Evolutionary conservation across 768 basidiomycete species (phyloP), one percentile per base, ranked within the genome.

Genomic region (Dioszegia crocea): DNA sequence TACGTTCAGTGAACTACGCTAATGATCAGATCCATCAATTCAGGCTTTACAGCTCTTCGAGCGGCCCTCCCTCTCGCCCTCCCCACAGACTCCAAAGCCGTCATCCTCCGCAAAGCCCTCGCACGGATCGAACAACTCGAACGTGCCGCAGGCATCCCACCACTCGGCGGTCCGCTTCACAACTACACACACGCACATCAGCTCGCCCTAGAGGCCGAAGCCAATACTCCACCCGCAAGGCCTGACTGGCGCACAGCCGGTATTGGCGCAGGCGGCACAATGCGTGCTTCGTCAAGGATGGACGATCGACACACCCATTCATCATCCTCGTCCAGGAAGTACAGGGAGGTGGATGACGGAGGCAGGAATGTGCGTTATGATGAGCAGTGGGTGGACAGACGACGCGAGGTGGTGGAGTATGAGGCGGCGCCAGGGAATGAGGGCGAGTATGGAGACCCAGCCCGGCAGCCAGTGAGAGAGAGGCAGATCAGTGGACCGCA

Each of bases 31-130:
- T 74, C 72, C 0, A 74, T 74, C 38, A 74, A 74, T 31, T 50
- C 67, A 1, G 72, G 72, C 3, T 74, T 74, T 50, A 39, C 52
- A 48, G 53, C 61, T 17, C 61, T 74, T 0, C 63, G 72, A 4
- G 16, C 48, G 6, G 67, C 60, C 10, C 49, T 71, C 17, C 72
- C 72, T 3, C 59, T 60, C 4, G 51, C 69, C 14, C 48, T 67
- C 4, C 60, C 65, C 0, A 69, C 69, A 39, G 72, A 74, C 51
- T 67, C 65, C 2, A 74, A 74, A 57, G 72, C 72, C 12, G 64
- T 71, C 51, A 63, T 71, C 30, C 62, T 74, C 3, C 67, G 66
- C 5, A 74, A 74, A 63, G 72, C 72, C 2, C 69, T 70, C 1
- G 51, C 62, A 1, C 64, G 71, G 46, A 71, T 74, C 17, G 44